Evolutionary conservation across 2,329 filamentous ascomycete species (phyloP).

Genomic region (Dothistroma pini): DNA sequence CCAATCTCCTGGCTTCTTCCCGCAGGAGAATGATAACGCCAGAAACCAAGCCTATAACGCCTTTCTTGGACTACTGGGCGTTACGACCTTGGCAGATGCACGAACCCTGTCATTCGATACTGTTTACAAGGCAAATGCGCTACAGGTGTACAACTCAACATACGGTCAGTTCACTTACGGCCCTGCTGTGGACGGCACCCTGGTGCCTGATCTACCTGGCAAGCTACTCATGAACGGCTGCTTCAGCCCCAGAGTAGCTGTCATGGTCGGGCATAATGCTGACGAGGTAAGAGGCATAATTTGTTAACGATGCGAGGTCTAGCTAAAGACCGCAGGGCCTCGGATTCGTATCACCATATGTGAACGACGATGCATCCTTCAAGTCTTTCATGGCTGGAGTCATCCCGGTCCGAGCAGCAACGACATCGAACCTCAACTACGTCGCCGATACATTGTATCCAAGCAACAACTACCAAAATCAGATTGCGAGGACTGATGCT

Average conservation of each 20-base stretch:
- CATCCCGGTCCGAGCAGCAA: constrained; percentile 36
- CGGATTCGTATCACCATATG: constrained; percentile 41
- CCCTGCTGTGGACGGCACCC: constrained; percentile 47
- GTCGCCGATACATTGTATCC: constrained; percentile 50
- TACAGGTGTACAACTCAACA: constrained; percentile 40
- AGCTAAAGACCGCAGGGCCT: constrained; percentile 30
- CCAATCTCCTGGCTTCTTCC: constrained; percentile 47
- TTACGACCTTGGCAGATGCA: constrained; percentile 44
- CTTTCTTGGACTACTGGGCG: constrained; percentile 43
- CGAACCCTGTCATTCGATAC: constrained; percentile 39
- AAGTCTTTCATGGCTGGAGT: constrained; percentile 23
- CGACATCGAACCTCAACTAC: constrained; percentile 39
- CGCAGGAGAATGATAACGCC: constrained; percentile 32
- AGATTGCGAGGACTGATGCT: constrained; percentile 43
- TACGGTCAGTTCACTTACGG: constrained; percentile 46
- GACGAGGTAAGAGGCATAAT: constrained; percentile 32
- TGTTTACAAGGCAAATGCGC: constrained; percentile 44
- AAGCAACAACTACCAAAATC: constrained; percentile 43
- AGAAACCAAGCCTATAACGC: constrained; percentile 40
- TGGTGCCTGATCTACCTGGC: constrained; percentile 47
- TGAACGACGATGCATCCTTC: constrained; percentile 35
- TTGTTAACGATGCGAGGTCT: not conserved
- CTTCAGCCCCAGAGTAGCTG: constrained; percentile 42
- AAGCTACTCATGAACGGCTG: constrained; percentile 42
- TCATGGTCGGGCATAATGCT: constrained; percentile 46